A percentile compares a stretch with the other conserved stretches of the same genome.
phyloP scores from a whole-genome alignment of 73 alveolate genomes.

The Uronychia setigera region DNA sequence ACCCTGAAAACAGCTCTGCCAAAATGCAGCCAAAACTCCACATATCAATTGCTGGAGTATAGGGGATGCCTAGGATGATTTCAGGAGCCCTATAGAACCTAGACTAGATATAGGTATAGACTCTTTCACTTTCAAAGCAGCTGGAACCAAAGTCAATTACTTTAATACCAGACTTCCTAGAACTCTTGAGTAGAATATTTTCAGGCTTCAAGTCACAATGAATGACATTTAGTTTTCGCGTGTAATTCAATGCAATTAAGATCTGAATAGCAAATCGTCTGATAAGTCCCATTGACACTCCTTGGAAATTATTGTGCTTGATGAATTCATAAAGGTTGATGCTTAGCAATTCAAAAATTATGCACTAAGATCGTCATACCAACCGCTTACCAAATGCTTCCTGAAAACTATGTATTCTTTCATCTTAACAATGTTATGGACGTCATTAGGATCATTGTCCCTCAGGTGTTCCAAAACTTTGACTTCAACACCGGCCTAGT shows the following conservation, averaged over 20 bases:
- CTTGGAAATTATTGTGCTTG: conserved; percentile 56
- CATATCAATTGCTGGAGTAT: conserved; percentile 72
- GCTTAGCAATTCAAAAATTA: conserved; percentile 61
- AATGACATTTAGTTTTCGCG: conserved; percentile 69
- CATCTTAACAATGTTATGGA: conserved; percentile 70
- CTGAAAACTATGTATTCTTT: conserved; percentile 60
- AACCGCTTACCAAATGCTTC: conserved; percentile 75
- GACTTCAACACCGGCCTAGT: conserved; percentile 80
- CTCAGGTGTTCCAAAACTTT: conserved; percentile 66
- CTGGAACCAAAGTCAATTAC: conserved; percentile 88
- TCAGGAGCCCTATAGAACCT: conserved; percentile 76
- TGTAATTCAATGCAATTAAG: conserved; percentile 73
- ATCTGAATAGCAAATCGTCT: conserved; percentile 85
- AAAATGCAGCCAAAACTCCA: conserved; percentile 74
- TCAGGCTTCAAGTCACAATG: conserved; percentile 91
- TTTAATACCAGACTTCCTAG: conserved; percentile 48
- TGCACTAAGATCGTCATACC: conserved; percentile 60
- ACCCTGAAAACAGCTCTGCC: conserved; percentile 65
- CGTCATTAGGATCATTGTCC: conserved; percentile 67
- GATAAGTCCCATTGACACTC: conserved; percentile 71
- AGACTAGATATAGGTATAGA: conserved; percentile 62
- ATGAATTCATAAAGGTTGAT: conserved; percentile 44
- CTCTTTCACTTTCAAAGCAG: conserved; percentile 64
- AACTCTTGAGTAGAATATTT: conserved; percentile 72
- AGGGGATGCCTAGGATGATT: conserved; percentile 65